These are phyloP conservation scores for Penicillium sp. DNA, from an alignment of 2,329 filamentous ascomycete genomes.

Conservation along the genomic window DNA sequence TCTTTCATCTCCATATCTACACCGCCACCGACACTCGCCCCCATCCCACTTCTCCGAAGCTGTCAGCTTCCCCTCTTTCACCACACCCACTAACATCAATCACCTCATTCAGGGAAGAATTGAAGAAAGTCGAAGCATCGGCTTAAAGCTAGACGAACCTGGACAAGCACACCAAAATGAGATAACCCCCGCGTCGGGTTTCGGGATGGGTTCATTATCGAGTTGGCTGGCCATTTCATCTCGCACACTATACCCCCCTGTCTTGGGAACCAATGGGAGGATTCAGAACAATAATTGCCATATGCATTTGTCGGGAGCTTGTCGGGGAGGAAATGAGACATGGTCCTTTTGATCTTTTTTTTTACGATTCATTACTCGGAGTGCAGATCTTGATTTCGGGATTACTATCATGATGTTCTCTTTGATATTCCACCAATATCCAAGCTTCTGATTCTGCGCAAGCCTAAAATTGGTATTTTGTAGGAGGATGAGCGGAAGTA, in stretches of 20 bases:
- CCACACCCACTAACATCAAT: constrained; percentile 1
- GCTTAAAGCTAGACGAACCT: constrained; percentile 51
- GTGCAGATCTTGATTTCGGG: background rate
- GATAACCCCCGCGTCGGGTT: background rate
- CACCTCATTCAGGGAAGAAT: constrained; percentile 57
- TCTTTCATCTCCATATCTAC: background rate
- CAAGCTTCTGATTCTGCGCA: background rate
- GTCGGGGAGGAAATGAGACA: constrained; percentile 3
- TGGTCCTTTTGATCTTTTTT: background rate
- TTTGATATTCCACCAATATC: background rate
- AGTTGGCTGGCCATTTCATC: constrained; percentile 10
- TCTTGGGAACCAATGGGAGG: constrained; percentile 5
- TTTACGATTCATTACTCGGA: constrained; percentile 2
- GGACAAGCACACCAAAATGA: constrained; percentile 1
- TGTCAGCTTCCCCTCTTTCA: background rate
- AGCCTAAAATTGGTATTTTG: background rate
- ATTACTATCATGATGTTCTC: background rate
- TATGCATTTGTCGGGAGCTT: constrained; percentile 6
- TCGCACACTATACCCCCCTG: constrained; percentile 10
- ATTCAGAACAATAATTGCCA: background rate
- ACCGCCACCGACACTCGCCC: background rate
- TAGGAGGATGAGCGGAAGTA: background rate
- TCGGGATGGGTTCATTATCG: constrained; percentile 4
- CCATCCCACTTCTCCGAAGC: background rate
- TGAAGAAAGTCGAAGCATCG: constrained; percentile 85